A percentile compares a stretch with the other conserved stretches of the same genome.
Evolutionary conservation across 345 rosid genomes (phyloP).

Genomic region (Abelmoschus esculentus): DNA sequence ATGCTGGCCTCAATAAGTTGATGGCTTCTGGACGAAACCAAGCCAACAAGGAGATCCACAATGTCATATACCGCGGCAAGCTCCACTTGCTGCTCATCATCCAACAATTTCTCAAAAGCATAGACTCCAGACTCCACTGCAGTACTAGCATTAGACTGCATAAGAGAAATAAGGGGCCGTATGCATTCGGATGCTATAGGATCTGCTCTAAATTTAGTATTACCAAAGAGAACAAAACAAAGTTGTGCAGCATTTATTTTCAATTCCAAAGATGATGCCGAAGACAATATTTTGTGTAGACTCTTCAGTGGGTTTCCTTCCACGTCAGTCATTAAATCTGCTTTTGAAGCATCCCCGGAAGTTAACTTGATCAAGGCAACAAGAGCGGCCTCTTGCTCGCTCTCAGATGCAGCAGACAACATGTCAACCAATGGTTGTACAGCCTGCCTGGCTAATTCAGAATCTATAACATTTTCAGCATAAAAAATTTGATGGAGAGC

Average conservation of each 20-base stretch:
- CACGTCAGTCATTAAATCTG: conserved; percentile 40
- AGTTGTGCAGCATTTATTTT: conserved; percentile 70
- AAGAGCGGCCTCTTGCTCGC: conserved; percentile 73
- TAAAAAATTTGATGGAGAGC: conserved; percentile 71
- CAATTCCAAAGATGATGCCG: conserved; percentile 58
- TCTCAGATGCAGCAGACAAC: conserved; percentile 61
- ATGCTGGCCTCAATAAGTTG: conserved; percentile 65
- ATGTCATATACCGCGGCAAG: conserved; percentile 47
- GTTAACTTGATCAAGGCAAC: conserved; percentile 62
- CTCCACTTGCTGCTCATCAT: conserved; percentile 63
- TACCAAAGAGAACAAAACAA: conserved; percentile 52
- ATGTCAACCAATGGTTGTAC: conserved; percentile 79
- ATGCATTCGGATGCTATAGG: conserved; percentile 57
- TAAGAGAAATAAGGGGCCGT: conserved; percentile 49
- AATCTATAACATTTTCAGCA: conserved; percentile 58
- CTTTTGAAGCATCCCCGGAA: conserved; percentile 45
- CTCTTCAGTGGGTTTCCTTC: conserved; percentile 60
- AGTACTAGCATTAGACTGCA: conserved; percentile 40
- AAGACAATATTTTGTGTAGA: conserved; percentile 49
- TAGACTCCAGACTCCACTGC: conserved; percentile 62
- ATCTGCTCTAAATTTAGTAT: conserved; percentile 42
- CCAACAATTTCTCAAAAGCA: conserved; percentile 67
- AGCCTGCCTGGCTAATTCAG: conserved; percentile 71
- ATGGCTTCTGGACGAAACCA: conserved; percentile 55
- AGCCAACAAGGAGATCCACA: conserved; percentile 57